Percentiles rank a stretch among this genome's conserved stretches.
Evolutionary conservation across 116 monocot genomes (phyloP).

Genomic region (Papilionanthe hybrid): DNA sequence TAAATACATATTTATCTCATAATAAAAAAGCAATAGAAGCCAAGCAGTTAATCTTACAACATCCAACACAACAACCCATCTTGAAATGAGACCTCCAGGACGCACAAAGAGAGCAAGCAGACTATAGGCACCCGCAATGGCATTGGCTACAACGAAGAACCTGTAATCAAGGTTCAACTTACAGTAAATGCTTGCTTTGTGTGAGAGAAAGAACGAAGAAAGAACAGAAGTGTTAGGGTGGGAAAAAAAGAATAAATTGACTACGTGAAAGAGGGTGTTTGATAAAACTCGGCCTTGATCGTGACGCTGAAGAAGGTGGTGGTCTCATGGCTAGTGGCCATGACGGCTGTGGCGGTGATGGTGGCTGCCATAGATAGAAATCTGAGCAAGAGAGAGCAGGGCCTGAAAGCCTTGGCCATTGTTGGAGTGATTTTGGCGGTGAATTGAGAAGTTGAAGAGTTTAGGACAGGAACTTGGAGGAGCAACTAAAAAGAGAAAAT

Average conservation of each 20-base stretch:
- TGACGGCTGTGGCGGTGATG: conserved; percentile 44
- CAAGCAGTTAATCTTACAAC: conserved; percentile 25
- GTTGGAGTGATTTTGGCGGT: background rate
- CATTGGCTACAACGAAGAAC: conserved; percentile 56
- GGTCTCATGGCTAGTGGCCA: conserved; percentile 69
- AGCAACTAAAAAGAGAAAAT: background rate
- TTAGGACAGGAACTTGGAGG: background rate
- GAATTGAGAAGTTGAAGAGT: background rate
- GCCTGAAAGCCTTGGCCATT: conserved; percentile 38
- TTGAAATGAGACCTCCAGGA: conserved; percentile 15
- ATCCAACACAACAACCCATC: conserved; percentile 34
- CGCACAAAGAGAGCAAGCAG: conserved; percentile 40
- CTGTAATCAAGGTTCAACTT: conserved; percentile 21
- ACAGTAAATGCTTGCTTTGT: no score
- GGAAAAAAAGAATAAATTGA: background rate
- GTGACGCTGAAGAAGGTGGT: conserved; percentile 43
- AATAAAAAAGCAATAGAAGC: no score
- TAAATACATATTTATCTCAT: background rate
- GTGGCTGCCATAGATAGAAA: conserved; percentile 45
- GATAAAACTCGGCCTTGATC: conserved; percentile 63
- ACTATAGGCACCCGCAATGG: conserved; percentile 35
- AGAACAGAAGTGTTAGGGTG: background rate
- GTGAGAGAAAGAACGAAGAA: background rate
- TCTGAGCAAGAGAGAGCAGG: conserved; percentile 32
- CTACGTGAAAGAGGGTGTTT: conserved; percentile 65